phyloP scores from a whole-genome alignment of 257 asterid genomes.

The Oldenlandia corymbosa region DNA sequence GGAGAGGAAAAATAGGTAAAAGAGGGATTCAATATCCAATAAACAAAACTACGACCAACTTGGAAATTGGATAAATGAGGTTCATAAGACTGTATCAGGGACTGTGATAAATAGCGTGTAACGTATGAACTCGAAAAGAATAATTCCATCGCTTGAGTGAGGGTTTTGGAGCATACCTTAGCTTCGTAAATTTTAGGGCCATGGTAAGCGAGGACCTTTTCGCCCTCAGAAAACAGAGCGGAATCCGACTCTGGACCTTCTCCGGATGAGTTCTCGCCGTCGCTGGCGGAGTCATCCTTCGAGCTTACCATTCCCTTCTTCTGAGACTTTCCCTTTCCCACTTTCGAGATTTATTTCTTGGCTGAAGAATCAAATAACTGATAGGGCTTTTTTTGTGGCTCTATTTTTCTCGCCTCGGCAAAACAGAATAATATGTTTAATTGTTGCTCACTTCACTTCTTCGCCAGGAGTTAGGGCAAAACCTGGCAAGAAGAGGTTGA shows the following conservation, averaged over 20 bases:
- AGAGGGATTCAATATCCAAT: neutral
- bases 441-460: slow-evolving; percentile 3
- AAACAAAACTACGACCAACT: neutral
- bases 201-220: slow-evolving; percentile 84
- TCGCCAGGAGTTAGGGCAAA: neutral
- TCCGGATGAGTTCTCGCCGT: slow-evolving; percentile 66
- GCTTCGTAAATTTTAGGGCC: slow-evolving; percentile 84
- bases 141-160: neutral
- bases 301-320: slow-evolving; percentile 34
- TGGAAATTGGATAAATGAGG: too few species aligned
- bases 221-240: slow-evolving; percentile 63
- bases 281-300: slow-evolving; percentile 59
- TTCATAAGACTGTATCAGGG: too few species aligned
- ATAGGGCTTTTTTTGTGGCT: slow-evolving; percentile 1
- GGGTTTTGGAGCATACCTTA: slow-evolving; percentile 34
- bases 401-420: neutral
- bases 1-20: neutral
- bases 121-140: neutral
- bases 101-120: neutral
- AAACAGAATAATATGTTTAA: neutral
- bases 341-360: slow-evolving; percentile 1
- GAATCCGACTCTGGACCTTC: slow-evolving; percentile 53
- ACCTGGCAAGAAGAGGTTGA: slow-evolving; percentile 7
- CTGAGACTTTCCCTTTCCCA: neutral
- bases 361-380: too few species aligned